Conservation (phyloP, 495 filamentous ascomycete genomes). For the Lophium mytilinum region DNA sequence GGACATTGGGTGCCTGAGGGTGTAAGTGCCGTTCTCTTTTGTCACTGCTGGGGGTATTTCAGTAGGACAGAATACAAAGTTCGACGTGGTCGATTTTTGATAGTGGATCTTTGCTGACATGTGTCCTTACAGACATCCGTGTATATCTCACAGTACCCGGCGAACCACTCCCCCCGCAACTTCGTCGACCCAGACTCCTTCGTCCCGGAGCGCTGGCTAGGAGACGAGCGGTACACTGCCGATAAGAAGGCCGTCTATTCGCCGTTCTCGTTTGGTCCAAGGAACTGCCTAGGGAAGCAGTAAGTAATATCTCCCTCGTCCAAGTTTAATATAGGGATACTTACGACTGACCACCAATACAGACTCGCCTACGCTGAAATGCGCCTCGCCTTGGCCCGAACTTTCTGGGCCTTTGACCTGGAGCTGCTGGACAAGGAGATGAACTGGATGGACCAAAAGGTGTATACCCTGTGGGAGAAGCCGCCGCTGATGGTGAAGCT, state of each 20-base stretch:
- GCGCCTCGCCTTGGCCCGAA: conserved; percentile 42
- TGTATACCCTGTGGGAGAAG: conserved; percentile 29
- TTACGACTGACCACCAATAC: neutral
- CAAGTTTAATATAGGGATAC: no score
- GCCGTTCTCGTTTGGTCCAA: conserved; percentile 27
- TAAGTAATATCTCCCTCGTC: conserved; percentile 1
- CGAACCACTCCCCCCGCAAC: conserved; percentile 34
- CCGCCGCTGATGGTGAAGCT: conserved; percentile 19
- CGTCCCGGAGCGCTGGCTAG: conserved; percentile 43
- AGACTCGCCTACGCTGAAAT: conserved; percentile 47
- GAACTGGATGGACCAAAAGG: conserved; percentile 38
- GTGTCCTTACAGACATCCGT: conserved; percentile 31
- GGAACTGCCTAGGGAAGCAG: conserved; percentile 29
- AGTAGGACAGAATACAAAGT: no score
- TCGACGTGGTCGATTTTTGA: neutral
- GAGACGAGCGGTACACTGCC: conserved; percentile 13
- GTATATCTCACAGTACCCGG: conserved; percentile 35
- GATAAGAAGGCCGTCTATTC: conserved; percentile 18
- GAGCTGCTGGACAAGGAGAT: conserved; percentile 29
- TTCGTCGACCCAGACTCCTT: conserved; percentile 37
- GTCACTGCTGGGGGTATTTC: no score
- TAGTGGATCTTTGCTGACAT: neutral
- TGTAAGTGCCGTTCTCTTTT: conserved; percentile 17
- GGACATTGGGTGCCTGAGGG: conserved; percentile 28
- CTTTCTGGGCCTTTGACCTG: conserved; percentile 49